Base-by-base conservation (phyloP, 2,329 filamentous ascomycete species). In the Fusarium redolens region DNA sequence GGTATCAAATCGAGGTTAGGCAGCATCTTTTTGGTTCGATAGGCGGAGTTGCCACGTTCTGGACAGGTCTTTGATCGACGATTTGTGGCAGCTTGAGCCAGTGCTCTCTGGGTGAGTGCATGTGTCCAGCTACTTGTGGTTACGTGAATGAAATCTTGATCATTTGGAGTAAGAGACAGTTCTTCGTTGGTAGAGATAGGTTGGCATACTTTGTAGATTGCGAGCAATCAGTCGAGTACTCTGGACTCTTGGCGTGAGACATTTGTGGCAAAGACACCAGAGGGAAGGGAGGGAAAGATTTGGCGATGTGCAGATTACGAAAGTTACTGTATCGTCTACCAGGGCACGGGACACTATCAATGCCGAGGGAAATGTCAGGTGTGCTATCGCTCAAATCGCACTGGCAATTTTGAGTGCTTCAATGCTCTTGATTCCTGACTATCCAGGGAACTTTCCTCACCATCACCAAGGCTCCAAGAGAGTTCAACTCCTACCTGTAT, bases 21-120 rank as follows among this genome's bases (percentile, higher is more conserved):
- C 10, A n/a, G 12, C 18, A 28, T 22, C 14, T 58, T 35, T 50
- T 37, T 4, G 31, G 55, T 37, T 58, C 13, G 11, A 50, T 30
- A 30, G 18, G 4, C 55, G 22, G n/a, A 31, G 37, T 55, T 18
- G 50, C 50, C 38, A 56, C 17, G 50, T 30, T 61, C 58, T 44
- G 30, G 50, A 31, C 31, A 28, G 25, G 48, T 30, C 50, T 57
- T n/a, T 61, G 58, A 57, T 57, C 58, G 25, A 41, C 50, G 30
- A 30, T 57, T 22, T 14, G 22, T 61, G 31, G 31, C 55, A 31
- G 41, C 11, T 17, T 10, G 50, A 30, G 35, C 50, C 18, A 41
- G 35, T 28, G 14, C 50, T 41, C 22, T 54, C 41, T 30, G 7
- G 10, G 18, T 1, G 13, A 28, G 31, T 38, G 10, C 13, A 38